Percentiles rank a stretch among this genome's conserved stretches.
Evolutionary conservation across 768 basidiomycete species (phyloP).

Genomic region (Trametopsis cervina): DNA sequence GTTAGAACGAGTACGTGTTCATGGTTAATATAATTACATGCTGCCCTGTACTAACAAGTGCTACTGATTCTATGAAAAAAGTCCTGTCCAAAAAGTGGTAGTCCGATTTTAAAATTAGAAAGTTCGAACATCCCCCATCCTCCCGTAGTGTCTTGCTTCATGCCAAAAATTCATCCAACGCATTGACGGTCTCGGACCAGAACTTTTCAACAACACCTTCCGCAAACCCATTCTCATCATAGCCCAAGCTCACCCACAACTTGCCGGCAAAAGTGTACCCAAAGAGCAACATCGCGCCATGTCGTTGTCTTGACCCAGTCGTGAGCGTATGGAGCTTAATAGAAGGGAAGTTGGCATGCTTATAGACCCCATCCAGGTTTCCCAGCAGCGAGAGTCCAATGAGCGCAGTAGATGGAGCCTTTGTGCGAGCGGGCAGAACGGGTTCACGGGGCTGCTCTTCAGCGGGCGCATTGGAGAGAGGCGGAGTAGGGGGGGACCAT

Average conservation of each 20-base stretch:
- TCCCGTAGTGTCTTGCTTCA: too few relatives aligned
- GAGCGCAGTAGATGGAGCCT: conserved; percentile 52
- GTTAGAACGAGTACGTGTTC: background rate
- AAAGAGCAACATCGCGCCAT: conserved; percentile 76
- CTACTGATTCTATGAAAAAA: too few relatives aligned
- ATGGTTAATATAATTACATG: too few relatives aligned
- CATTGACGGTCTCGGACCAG: conserved; percentile 53
- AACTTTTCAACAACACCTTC: conserved; percentile 52
- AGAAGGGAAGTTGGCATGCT: conserved; percentile 48
- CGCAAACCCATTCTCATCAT: conserved; percentile 73
- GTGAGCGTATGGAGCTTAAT: conserved; percentile 67
- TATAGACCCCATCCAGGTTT: conserved; percentile 77
- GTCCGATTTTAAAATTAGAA: too few relatives aligned
- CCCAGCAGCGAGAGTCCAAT: conserved; percentile 81
- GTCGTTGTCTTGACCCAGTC: conserved; percentile 77
- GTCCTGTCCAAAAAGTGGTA: too few relatives aligned
- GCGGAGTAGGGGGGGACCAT: conserved; percentile 27
- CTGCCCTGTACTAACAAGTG: too few relatives aligned
- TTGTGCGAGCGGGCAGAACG: conserved; percentile 23
- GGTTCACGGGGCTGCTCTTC: conserved; percentile 2
- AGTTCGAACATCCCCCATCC: too few relatives aligned
- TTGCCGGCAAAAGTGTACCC: conserved; percentile 70
- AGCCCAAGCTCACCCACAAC: conserved; percentile 75
- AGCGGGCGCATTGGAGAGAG: conserved; percentile 16
- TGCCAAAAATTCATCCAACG: conserved; percentile 53